Evolutionary conservation across 2,329 filamentous ascomycete genomes (phyloP).

Genomic region (Calonectria fujianensis): DNA sequence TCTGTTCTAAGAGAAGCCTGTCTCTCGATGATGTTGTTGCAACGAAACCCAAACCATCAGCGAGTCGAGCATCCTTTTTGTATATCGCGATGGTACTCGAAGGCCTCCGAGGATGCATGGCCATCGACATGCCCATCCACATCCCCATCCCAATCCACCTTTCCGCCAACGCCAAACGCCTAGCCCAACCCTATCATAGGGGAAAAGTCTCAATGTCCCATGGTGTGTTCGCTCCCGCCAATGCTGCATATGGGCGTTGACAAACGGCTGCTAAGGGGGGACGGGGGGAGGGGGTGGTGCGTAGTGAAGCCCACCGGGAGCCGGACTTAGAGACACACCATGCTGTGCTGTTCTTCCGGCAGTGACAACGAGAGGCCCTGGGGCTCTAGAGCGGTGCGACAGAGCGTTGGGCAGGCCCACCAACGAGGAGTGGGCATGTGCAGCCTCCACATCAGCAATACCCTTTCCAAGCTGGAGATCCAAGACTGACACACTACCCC

Average conservation of each 20-base stretch:
- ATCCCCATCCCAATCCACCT: slow-evolving; percentile 47
- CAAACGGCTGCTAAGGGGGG: slow-evolving; percentile 53
- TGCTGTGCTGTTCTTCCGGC: slow-evolving; percentile 36
- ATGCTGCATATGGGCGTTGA: slow-evolving; percentile 51
- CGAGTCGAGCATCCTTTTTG: slow-evolving; percentile 55
- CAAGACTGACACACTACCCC: slow-evolving; percentile 47
- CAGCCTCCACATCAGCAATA: slow-evolving; percentile 51
- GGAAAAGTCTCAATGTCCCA: slow-evolving; percentile 50
- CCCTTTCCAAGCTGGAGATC: slow-evolving; percentile 52
- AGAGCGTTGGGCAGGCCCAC: slow-evolving; percentile 42
- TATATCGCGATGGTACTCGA: slow-evolving; percentile 55
- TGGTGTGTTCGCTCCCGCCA: slow-evolving; percentile 40
- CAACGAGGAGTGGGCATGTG: slow-evolving; percentile 44
- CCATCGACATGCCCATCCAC: slow-evolving; percentile 37
- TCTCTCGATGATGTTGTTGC: slow-evolving; percentile 50
- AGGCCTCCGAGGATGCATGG: slow-evolving; percentile 50
- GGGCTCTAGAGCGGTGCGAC: slow-evolving; percentile 47
- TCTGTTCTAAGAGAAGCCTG: slow-evolving; percentile 51
- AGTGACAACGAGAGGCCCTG: slow-evolving; percentile 42
- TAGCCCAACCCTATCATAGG: slow-evolving; percentile 46
- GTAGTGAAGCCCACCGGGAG: slow-evolving; percentile 13
- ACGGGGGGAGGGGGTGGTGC: background rate
- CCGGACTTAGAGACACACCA: slow-evolving; percentile 23
- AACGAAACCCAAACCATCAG: slow-evolving; percentile 39
- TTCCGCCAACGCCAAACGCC: slow-evolving; percentile 33